Base-by-base conservation (phyloP, 441 rosid genomes). In the Adansonia gregorii region DNA sequence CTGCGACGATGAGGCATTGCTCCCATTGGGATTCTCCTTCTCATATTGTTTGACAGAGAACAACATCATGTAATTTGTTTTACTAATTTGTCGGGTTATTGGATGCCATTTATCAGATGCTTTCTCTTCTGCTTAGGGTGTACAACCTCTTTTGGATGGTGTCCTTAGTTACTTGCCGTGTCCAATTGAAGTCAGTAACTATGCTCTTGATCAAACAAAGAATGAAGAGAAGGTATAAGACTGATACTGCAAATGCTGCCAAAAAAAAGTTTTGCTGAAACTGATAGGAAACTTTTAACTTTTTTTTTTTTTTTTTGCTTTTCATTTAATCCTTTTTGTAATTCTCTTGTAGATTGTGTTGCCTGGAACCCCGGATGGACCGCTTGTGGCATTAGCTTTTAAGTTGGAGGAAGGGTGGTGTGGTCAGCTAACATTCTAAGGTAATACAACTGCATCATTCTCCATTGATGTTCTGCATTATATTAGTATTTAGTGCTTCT, bases 341-440 rank as follows among this genome's bases (percentile, higher is more conserved):
- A 48, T 60, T 81, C 65, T 75, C 70, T 27, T 87, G 73, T 85
- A 97, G 99, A 92, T 97, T 75, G 74, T 82, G 59, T 85, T 97
- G 85, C 11, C 90, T 68, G 99, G 98, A 79, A 89, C 91, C 81
- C 98, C 98, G 11, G 94, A 94, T 85, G 98, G 98, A 81, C 95
- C 96, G 67, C 94, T 97, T 35, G 99, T 97, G 76, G 99, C 98
- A 17, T 82, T 97, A 88, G 99, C 99, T 82, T 97, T 97, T 84
- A 97, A 97, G 89, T 83, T 97, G 79, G 99, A 94, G 84, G 98
- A 94, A 86, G 99, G 99, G 73, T 92, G 99, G 75, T 94, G 92
- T 79, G 97, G 98, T 78, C 98, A 97, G 84, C 85, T 94, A 77
- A 97, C 99, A 80, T 97, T 85, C 83, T 97, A 63, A 92, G 99